Percentiles rank a stretch among this genome's conserved stretches.
Evolutionary conservation across 176 grass and related monocot species (phyloP).

Genomic region (Cymbopogon citratus): DNA sequence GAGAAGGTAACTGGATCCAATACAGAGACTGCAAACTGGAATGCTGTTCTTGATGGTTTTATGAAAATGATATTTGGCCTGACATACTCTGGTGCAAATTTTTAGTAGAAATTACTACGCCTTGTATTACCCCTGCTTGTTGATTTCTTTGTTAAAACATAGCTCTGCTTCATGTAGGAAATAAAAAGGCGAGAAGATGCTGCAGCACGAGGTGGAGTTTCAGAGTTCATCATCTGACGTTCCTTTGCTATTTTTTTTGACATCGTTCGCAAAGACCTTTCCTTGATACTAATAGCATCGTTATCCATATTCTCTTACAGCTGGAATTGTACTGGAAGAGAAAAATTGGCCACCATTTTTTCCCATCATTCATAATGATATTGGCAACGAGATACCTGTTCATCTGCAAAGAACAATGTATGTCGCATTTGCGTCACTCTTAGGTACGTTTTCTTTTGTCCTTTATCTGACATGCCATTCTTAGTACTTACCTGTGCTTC

Average conservation of each 20-base stretch:
- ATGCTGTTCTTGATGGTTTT: not conserved
- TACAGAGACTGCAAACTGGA: not conserved
- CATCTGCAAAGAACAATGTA: slow-evolving; percentile 57
- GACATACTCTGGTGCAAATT: not conserved
- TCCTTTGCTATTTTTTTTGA: not conserved
- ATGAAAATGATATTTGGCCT: not conserved
- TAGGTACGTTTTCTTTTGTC: slow-evolving; percentile 34
- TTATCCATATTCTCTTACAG: slow-evolving; percentile 29
- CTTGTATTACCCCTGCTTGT: not conserved
- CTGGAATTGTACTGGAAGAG: slow-evolving; percentile 51
- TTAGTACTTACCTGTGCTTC: not conserved
- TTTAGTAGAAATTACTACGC: not conserved
- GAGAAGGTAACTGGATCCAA: slow-evolving; percentile 49
- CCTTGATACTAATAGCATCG: not conserved
- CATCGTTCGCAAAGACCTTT: not conserved
- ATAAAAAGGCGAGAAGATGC: slow-evolving; percentile 56
- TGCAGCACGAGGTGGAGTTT: slow-evolving; percentile 33
- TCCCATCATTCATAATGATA: slow-evolving; percentile 74
- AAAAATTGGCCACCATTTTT: slow-evolving; percentile 83
- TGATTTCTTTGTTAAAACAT: not conserved
- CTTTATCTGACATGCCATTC: not conserved
- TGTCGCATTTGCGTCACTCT: slow-evolving; percentile 59
- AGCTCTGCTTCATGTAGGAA: slow-evolving; percentile 29
- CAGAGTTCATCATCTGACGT: not conserved
- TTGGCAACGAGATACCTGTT: slow-evolving; percentile 66